These are phyloP conservation scores for Lentinula guzmanii DNA, from an alignment of 768 basidiomycete genomes.

Conservation along the genomic window DNA sequence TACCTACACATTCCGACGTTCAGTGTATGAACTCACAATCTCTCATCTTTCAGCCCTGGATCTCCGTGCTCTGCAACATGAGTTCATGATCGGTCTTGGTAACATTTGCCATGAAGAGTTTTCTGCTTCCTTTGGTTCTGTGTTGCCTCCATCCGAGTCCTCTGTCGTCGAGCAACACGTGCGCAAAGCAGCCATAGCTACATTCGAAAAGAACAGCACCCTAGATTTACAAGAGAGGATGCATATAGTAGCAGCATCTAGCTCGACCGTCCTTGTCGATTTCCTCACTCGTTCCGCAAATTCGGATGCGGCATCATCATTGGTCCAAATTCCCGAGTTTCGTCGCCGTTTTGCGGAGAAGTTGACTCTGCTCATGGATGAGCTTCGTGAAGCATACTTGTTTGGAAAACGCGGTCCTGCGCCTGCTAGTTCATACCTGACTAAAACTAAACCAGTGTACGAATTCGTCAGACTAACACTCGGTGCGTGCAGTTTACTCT, in stretches of 20 bases:
- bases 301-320: conserved; percentile 21
- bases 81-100: conserved; percentile 45
- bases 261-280: conserved; percentile 59
- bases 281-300: conserved; percentile 39
- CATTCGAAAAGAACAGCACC: conserved; percentile 60
- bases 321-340: conserved; percentile 40
- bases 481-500: conserved; percentile 28
- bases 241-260: conserved; percentile 61
- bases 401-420: conserved; percentile 52
- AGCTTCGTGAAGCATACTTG: conserved; percentile 51
- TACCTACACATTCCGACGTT: neutral
- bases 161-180: neutral
- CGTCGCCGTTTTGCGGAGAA: conserved; percentile 46
- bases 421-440: conserved; percentile 64
- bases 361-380: conserved; percentile 37
- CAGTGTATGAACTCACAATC: conserved; percentile 1
- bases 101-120: conserved; percentile 47
- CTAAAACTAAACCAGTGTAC: conserved; percentile 67
- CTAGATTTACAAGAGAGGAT: conserved; percentile 71
- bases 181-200: neutral
- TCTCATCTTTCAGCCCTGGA: conserved; percentile 49
- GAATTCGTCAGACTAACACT: conserved; percentile 67
- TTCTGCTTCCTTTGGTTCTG: conserved; percentile 33
- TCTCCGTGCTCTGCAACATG: conserved; percentile 64
- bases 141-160: conserved; percentile 20